Evolutionary conservation across 192 early-diverging fungal species (phyloP).

Genomic region (Haplosporangium gracile): DNA sequence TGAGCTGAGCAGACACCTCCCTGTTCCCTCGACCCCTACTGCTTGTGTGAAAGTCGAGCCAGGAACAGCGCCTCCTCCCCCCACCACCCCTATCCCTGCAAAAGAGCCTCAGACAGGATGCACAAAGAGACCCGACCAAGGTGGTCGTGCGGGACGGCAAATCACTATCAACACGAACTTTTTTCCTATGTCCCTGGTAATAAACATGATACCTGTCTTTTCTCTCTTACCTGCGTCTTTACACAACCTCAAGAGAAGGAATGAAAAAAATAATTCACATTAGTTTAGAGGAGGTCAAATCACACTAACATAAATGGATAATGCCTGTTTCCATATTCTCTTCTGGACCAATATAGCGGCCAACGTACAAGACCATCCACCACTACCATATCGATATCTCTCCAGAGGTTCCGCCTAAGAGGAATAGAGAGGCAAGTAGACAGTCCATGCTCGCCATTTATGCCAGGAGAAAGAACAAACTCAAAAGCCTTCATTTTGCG

Average conservation of each 20-base stretch:
- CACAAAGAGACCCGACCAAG: conserved; percentile 1
- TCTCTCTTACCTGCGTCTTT: background rate
- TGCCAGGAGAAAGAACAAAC: background rate
- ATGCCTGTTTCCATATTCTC: background rate
- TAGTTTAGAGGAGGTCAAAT: too few relatives aligned
- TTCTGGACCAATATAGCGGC: conserved; percentile 4
- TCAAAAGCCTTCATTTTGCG: background rate
- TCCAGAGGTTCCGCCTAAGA: conserved; percentile 80
- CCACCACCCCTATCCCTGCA: background rate
- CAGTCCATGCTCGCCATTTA: background rate
- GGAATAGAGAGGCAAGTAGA: conserved; percentile 74
- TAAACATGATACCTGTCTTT: background rate
- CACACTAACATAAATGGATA: background rate
- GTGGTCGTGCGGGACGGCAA: background rate
- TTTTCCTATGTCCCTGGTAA: conserved; percentile 16
- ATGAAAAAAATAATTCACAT: too few relatives aligned
- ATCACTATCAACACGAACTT: conserved; percentile 13
- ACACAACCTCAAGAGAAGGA: too few relatives aligned
- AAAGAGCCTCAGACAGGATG: background rate
- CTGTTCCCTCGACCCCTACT: background rate
- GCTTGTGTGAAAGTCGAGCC: background rate
- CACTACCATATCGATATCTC: conserved; percentile 87
- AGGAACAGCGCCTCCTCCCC: background rate
- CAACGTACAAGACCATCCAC: conserved; percentile 62
- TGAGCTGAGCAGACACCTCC: background rate